phyloP scores from a whole-genome alignment of 345 rosid species.

The Salix udensis region DNA sequence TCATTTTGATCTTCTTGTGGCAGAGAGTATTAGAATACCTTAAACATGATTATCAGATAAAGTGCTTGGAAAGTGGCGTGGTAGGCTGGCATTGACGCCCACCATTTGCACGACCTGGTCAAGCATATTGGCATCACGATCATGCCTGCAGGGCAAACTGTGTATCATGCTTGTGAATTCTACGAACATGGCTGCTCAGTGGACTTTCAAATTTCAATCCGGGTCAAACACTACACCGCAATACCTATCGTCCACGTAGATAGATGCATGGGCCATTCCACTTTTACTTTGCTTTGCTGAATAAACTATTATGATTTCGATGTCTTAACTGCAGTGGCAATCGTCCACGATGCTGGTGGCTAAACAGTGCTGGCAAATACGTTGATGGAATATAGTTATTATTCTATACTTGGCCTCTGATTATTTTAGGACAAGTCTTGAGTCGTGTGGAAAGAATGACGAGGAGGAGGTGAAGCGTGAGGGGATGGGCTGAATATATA shows the following conservation, averaged over 20 bases:
- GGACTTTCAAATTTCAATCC: neutral
- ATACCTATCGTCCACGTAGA: neutral
- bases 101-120: neutral
- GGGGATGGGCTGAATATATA: neutral
- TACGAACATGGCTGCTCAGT: neutral
- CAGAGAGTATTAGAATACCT: neutral
- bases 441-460: neutral
- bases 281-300: no score
- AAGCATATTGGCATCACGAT: neutral
- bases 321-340: neutral
- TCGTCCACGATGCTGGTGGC: no score
- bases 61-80: neutral
- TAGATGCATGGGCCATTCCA: neutral
- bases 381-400: no score
- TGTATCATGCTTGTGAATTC: neutral
- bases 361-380: no score
- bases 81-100: neutral
- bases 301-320: neutral
- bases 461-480: neutral
- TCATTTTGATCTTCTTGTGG: neutral
- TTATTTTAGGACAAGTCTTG: no score
- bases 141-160: neutral
- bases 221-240: neutral
- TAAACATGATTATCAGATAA: no score
- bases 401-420: no score